Percentiles rank a stretch among this genome's conserved stretches.
Conservation (phyloP, 2,329 filamentous ascomycete species). For the Pseudogymnoascus sp. region DNA sequence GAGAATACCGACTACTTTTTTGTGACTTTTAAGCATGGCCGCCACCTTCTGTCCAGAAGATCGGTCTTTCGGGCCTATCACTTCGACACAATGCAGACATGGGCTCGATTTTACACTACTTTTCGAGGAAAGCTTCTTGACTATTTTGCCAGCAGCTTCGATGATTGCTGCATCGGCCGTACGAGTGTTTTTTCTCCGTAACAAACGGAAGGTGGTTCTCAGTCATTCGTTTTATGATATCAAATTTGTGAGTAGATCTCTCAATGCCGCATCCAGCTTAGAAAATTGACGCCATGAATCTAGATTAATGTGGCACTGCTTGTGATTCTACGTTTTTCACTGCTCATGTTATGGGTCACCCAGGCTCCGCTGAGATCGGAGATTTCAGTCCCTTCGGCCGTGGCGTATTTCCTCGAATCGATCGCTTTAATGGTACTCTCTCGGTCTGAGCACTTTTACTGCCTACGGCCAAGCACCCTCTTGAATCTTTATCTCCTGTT, state of each 20-base stretch:
- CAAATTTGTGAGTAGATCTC: neutral
- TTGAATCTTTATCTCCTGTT: neutral
- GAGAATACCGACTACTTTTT: neutral
- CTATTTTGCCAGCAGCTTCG: neutral
- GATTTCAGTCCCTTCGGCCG: neutral
- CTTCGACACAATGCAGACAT: neutral
- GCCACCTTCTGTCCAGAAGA: neutral
- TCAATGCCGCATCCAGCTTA: neutral
- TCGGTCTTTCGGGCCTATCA: neutral
- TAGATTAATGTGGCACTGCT: neutral
- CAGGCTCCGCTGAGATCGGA: neutral
- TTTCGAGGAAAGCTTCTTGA: neutral
- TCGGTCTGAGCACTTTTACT: neutral
- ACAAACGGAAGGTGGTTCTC: neutral
- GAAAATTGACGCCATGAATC: neutral
- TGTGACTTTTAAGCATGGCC: neutral
- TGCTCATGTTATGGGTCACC: neutral
- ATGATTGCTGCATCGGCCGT: neutral
- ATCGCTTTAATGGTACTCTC: slow-evolving; percentile 7
- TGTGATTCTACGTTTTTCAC: neutral
- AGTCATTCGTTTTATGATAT: neutral
- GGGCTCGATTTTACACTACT: neutral
- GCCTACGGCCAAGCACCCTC: neutral
- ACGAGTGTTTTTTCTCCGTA: slow-evolving; percentile 1
- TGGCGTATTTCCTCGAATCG: neutral